A percentile compares a stretch with the other conserved stretches of the same genome.
Conservation (phyloP, 345 rosid genomes). For the Laguncularia racemosa region DNA sequence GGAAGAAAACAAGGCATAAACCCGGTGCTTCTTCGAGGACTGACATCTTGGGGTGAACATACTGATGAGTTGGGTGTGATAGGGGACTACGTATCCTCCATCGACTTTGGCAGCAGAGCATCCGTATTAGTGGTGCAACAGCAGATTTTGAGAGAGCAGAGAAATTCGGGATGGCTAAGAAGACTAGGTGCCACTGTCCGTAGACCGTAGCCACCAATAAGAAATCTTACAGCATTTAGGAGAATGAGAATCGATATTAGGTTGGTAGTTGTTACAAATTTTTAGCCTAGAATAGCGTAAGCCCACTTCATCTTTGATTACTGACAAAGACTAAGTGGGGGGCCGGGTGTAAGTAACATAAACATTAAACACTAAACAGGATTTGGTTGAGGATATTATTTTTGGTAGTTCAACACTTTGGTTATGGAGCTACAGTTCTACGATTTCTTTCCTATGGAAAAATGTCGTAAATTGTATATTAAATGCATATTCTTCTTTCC, state of each 20-base stretch:
- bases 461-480: too few species aligned
- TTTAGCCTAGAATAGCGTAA: neutral
- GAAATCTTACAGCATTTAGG: neutral
- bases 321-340: too few species aligned
- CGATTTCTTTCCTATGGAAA: too few species aligned
- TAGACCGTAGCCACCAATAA: neutral
- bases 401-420: too few species aligned
- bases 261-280: neutral
- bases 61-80: slow-evolving; percentile 16
- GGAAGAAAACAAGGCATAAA: slow-evolving; percentile 11
- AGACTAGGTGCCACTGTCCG: neutral
- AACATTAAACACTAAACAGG: too few species aligned
- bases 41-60: slow-evolving; percentile 13
- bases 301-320: too few species aligned
- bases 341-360: neutral
- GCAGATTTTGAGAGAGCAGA: slow-evolving; percentile 4
- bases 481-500: neutral
- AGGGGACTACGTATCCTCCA: slow-evolving; percentile 14
- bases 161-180: too few species aligned
- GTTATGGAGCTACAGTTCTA: too few species aligned
- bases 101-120: slow-evolving; percentile 5
- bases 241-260: neutral
- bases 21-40: slow-evolving; percentile 3
- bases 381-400: too few species aligned
- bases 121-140: slow-evolving; percentile 19